Base-by-base conservation (phyloP, 2,329 filamentous ascomycete genomes). In the Rutstroemia sp. region DNA sequence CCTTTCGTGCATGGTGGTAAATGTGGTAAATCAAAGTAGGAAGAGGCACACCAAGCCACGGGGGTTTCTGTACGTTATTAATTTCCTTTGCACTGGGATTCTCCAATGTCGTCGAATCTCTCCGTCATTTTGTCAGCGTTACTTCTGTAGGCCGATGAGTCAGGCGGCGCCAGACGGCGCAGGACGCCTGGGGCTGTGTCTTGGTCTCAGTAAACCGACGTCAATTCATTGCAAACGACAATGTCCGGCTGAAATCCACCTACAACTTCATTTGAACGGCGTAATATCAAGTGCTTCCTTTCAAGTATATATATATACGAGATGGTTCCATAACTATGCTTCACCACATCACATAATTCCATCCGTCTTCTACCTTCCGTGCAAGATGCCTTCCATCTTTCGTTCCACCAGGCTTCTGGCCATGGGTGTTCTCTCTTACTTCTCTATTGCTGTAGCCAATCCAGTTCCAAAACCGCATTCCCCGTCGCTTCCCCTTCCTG, bases 401-500 rank as follows among this genome's bases (percentile, higher is more conserved):
- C 25, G 42, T 23, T 10, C 19, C 3, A 34, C 9, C n/a, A 23
- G 53, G 39, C 27, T 42, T 41, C 37, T 55, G 19, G 19, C 38
- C 53, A 42, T 27, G 8, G 19, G 18, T 7, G 5, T 46, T 14
- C 19, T 46, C 42, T 46, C 10, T 19, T n/a, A 23, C 4, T 25
- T 44, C 18, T 50, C 53, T 7, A 6, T 51, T 38, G 16, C 37
- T 16, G 42, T n/a, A 18, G 37, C 38, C 3, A 50, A 16, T 30
- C 52, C 25, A 30, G 5, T 18, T 21, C 7, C 52, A 50, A 51
- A 37, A 16, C 5, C 38, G 23, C 21, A 19, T 16, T 6, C 25
- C 6, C 8, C 49, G 16, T 51, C 56, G 30, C 52, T 61, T 7
- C 58, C 54, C 14, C 52, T 63, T 14, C 19, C 49, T 5, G 56